A percentile compares a stretch with the other conserved stretches of the same genome.
phyloP scores from a whole-genome alignment of 331 rosid genomes.

The Acacia concinna region DNA sequence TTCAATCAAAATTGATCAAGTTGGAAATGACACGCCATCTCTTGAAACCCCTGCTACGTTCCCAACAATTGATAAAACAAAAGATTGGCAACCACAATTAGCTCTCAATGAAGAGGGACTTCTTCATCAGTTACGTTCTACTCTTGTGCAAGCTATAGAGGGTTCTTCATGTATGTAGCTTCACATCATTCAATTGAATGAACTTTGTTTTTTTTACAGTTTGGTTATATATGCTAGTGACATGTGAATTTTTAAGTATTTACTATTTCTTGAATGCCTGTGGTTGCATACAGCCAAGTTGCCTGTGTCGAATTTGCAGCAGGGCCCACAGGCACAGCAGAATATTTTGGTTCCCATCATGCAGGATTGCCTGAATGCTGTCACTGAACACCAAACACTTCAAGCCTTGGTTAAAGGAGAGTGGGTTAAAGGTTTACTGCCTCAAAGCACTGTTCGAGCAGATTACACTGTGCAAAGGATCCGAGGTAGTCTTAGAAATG shows the following conservation, averaged over 20 bases:
- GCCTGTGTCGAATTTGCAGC: constrained; percentile 53
- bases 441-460: constrained; percentile 81
- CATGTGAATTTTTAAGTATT: constrained; percentile 9
- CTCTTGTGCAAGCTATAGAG: constrained; percentile 77
- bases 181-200: constrained; percentile 22
- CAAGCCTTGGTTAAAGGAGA: constrained; percentile 92
- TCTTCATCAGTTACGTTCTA: constrained; percentile 84
- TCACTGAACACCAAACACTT: constrained; percentile 90
- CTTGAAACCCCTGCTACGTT: constrained; percentile 50
- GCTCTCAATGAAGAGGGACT: constrained; percentile 84
- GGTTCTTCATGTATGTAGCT: constrained; percentile 63
- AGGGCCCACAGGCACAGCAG: constrained; percentile 57
- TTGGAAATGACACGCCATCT: constrained; percentile 64
- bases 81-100: constrained; percentile 80
- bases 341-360: constrained; percentile 62
- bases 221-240: constrained; percentile 23
- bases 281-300: constrained; percentile 56
- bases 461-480: constrained; percentile 86
- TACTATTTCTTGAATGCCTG: constrained; percentile 27
- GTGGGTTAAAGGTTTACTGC: constrained; percentile 90
- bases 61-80: constrained; percentile 63
- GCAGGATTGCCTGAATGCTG: constrained; percentile 87
- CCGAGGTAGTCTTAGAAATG: constrained; percentile 52
- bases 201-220: constrained; percentile 24
- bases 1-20: constrained; percentile 66